These are phyloP conservation scores for Sugiyamaella smithiae DNA, from an alignment of 805 yeast genomes.

Conservation along the genomic window DNA sequence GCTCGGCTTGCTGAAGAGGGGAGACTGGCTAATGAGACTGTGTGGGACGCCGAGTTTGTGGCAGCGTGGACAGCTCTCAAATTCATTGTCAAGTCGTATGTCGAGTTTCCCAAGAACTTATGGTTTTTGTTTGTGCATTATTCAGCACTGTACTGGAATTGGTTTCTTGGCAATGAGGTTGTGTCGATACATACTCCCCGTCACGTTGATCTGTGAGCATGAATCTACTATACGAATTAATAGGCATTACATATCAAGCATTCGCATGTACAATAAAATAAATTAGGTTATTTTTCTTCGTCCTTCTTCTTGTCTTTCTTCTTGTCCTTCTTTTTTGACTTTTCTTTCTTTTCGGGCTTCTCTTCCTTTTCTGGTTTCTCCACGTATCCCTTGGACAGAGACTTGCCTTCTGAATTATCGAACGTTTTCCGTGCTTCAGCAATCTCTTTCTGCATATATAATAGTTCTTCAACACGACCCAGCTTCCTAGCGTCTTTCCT, in stretches of 20 bases:
- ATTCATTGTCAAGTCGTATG: constrained; percentile 66
- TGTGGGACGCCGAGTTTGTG: constrained; percentile 47
- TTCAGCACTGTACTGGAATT: constrained; percentile 63
- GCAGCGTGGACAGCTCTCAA: constrained; percentile 58
- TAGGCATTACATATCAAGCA: not conserved
- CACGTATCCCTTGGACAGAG: constrained; percentile 30
- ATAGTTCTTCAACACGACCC: constrained; percentile 66
- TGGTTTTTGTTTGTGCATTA: constrained; percentile 50
- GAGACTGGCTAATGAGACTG: constrained; percentile 10
- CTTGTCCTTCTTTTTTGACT: constrained; percentile 34
- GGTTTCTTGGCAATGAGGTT: constrained; percentile 58
- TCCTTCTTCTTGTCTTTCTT: not conserved
- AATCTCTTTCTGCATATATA: constrained; percentile 57
- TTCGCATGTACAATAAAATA: not conserved
- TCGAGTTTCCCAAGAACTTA: constrained; percentile 63
- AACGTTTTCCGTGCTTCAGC: constrained; percentile 65
- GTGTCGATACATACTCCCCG: constrained; percentile 7
- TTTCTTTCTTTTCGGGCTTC: constrained; percentile 29
- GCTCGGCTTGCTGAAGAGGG: constrained; percentile 16
- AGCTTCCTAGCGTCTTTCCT: constrained; percentile 63
- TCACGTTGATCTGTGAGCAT: constrained; percentile 11
- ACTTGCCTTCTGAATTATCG: constrained; percentile 56
- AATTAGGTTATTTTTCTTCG: not conserved
- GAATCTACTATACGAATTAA: not conserved
- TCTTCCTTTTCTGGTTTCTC: constrained; percentile 25